phyloP scores from a whole-genome alignment of 139 green algal genomes.

The Coccomyxa sp. region DNA sequence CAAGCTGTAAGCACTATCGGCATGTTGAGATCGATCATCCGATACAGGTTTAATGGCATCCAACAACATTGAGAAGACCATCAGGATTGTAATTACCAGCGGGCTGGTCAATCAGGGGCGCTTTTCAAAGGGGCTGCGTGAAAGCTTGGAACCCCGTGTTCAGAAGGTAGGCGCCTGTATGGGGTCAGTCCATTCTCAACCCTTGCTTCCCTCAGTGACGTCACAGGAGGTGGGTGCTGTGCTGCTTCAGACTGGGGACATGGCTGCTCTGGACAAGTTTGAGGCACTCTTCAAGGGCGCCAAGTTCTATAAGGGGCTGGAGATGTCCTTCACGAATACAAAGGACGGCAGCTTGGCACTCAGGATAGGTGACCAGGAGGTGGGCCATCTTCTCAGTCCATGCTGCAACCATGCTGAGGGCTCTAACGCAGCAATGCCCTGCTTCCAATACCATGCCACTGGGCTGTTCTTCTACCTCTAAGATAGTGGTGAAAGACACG shows the following conservation, averaged over 20 bases:
- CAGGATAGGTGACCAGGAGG: conserved; percentile 45
- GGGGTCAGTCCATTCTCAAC: background rate
- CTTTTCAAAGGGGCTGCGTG: conserved; percentile 51
- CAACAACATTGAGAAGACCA: conserved; percentile 43
- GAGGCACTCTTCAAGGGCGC: conserved; percentile 47
- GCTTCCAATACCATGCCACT: background rate
- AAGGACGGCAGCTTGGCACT: conserved; percentile 43
- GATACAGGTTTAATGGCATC: conserved; percentile 34
- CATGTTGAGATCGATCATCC: background rate
- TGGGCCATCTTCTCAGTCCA: conserved; percentile 4
- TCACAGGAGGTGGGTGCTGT: background rate
- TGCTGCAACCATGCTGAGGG: background rate
- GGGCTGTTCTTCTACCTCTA: background rate
- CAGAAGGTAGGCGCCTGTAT: conserved; percentile 4
- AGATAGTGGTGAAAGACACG: background rate
- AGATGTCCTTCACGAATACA: conserved; percentile 47
- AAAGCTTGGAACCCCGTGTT: conserved; percentile 18
- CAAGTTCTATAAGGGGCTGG: conserved; percentile 44
- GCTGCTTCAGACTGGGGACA: conserved; percentile 19
- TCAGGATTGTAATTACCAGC: conserved; percentile 64
- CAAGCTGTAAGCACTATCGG: background rate
- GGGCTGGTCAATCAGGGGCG: conserved; percentile 39
- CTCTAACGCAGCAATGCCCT: background rate
- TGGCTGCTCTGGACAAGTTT: conserved; percentile 40
- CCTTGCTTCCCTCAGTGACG: too few species aligned